A percentile compares a stretch with the other conserved stretches of the same genome.
phyloP scores from a whole-genome alignment of 1,284 basidiomycete genomes.

The Bjerkandera adusta region DNA sequence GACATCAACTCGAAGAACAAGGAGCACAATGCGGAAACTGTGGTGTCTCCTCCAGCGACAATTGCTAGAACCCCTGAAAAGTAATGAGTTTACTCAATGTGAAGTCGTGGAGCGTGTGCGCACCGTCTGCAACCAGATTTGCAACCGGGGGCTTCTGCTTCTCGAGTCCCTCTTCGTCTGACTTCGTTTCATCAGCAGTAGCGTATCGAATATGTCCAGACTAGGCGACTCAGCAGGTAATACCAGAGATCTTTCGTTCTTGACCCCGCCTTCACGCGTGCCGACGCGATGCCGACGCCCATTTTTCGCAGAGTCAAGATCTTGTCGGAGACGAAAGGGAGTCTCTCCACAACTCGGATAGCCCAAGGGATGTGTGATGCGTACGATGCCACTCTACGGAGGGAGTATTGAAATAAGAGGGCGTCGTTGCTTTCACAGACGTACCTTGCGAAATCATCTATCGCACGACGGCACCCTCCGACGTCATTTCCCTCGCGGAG shows the following conservation, averaged over 20 bases:
- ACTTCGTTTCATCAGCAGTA: slow-evolving; percentile 20
- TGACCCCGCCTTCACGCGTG: slow-evolving; percentile 33
- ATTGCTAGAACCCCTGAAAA: slow-evolving; percentile 13
- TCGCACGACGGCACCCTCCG: background rate
- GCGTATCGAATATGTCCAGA: background rate
- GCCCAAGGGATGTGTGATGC: slow-evolving; percentile 43
- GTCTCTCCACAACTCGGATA: slow-evolving; percentile 26
- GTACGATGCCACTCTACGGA: background rate
- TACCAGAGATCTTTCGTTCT: slow-evolving; percentile 12
- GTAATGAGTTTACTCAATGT: too few relatives aligned
- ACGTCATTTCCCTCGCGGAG: slow-evolving; percentile 10
- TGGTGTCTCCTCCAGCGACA: slow-evolving; percentile 33
- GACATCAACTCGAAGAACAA: slow-evolving; percentile 22
- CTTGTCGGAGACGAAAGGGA: slow-evolving; percentile 30
- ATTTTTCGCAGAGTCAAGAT: slow-evolving; percentile 30
- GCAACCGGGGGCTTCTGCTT: slow-evolving; percentile 32
- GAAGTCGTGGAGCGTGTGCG: too few relatives aligned
- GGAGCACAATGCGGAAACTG: slow-evolving; percentile 18
- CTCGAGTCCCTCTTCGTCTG: slow-evolving; percentile 44
- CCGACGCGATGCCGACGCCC: slow-evolving; percentile 27
- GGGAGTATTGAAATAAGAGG: too few relatives aligned
- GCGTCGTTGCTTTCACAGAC: too few relatives aligned
- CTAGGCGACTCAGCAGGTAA: slow-evolving; percentile 3
- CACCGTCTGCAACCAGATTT: slow-evolving; percentile 22
- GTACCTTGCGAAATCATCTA: slow-evolving; percentile 5